phyloP scores from a whole-genome alignment of 2,329 filamentous ascomycete species.

The Eutypella sp. region DNA sequence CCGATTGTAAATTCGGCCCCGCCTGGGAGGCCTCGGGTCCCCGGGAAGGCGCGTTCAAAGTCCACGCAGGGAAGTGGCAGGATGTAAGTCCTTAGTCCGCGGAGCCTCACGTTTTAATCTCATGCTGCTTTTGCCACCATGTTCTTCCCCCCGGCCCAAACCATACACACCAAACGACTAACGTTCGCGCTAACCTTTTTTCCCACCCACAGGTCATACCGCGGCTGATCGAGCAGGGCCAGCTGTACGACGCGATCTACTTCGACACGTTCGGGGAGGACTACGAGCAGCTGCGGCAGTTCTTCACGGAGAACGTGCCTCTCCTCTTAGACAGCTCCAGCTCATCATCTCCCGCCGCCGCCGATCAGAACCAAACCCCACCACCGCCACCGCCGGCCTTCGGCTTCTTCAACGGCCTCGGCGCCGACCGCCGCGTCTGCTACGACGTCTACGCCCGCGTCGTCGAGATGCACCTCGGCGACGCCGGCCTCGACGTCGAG shows the following conservation, averaged over 20 bases:
- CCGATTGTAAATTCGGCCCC: constrained; percentile 47
- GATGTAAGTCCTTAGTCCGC: constrained; percentile 45
- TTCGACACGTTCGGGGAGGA: constrained; percentile 98
- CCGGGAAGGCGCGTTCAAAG: constrained; percentile 63
- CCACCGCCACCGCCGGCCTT: no score
- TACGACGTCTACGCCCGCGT: constrained; percentile 96
- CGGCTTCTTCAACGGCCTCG: constrained; percentile 86
- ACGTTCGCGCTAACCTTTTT: no score
- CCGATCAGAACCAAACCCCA: no score
- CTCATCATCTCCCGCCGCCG: no score
- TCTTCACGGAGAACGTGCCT: constrained; percentile 85
- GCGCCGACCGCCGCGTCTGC: constrained; percentile 85
- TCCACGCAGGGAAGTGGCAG: constrained; percentile 76
- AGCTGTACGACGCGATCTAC: constrained; percentile 83
- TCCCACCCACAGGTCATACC: constrained; percentile 42
- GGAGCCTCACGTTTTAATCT: no score
- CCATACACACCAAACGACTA: no score
- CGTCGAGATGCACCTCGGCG: constrained; percentile 82
- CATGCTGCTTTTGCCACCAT: no score
- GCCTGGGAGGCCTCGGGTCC: constrained; percentile 52
- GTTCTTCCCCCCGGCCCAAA: neutral
- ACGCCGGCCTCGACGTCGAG: constrained; percentile 83
- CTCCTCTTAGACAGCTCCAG: constrained; percentile 67
- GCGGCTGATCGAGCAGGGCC: constrained; percentile 59
- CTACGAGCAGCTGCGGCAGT: constrained; percentile 76